Evolutionary conservation across 805 yeast species (phyloP), one percentile per base, ranked within the genome.

Genomic region (Yamadazyma phyllophila): DNA sequence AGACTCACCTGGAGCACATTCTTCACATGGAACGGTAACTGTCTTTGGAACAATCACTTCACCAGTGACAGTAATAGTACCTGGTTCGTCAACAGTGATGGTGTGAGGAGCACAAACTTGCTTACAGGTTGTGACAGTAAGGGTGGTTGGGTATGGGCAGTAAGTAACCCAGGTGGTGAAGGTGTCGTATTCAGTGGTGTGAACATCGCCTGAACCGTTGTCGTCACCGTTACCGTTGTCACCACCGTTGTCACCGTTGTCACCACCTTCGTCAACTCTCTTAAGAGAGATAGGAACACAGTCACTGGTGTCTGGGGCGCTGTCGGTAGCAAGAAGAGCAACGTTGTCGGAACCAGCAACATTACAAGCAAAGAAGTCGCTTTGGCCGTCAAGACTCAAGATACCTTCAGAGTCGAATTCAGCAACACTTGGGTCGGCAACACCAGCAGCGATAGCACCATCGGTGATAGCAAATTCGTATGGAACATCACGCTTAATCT

Each of bases 81-180:
- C 50, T 13, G 69, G 60, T 41, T 52, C 58, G 20, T 66, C 51
- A 48, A 66, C 68, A 36, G 67, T 58, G 48, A 66, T 50, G 45
- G 55, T 50, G 47, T 54, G 47, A 36, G 62, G 60, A 17, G 50
- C 52, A 56, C 70, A 66, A 39, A 48, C 45, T 26, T 45, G 33
- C 41, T 59, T 41, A 53, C 71, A 64, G 33, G 62, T 62, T 46
- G 67, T 67, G 44, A 68, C 45, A 44, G 67, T 62, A 39, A 68
- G 37, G 35, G 62, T 58, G 36, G 74, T 68, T 35, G 63, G 45
- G 34, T 52, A 52, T 48, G 73, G 72, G 53, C 71, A 68, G 64
- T 59, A 66, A 48, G 73, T 67, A 52, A 61, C 56, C 60, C 53
- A 66, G 46, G 55, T 66, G 45, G 72, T 68, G 49, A 59, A 60